A percentile compares a stretch with the other conserved stretches of the same genome.
Evolutionary conservation across 192 early-diverging fungal species (phyloP).

Genomic region (Backusella luteola): DNA sequence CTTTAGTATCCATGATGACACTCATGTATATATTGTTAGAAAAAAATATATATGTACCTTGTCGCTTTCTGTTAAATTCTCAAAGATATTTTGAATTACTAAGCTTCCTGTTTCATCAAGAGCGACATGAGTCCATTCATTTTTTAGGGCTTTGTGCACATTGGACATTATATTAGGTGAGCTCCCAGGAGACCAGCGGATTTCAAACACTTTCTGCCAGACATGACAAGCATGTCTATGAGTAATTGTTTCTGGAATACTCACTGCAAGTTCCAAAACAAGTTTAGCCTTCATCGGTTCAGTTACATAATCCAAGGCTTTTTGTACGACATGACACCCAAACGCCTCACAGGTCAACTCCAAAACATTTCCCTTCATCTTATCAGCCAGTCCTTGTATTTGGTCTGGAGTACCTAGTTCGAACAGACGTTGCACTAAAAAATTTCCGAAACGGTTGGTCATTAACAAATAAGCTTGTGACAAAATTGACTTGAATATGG

Average conservation of each 20-base stretch:
- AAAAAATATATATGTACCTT: slow-evolving; percentile 39
- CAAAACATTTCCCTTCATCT: slow-evolving; percentile 63
- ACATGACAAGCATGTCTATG: slow-evolving; percentile 79
- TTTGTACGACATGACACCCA: slow-evolving; percentile 80
- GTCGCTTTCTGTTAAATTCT: slow-evolving; percentile 62
- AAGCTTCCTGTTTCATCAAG: slow-evolving; percentile 77
- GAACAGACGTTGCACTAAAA: slow-evolving; percentile 68
- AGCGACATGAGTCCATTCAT: slow-evolving; percentile 65
- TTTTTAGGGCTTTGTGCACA: slow-evolving; percentile 56
- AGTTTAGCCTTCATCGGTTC: slow-evolving; percentile 56
- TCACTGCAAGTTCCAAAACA: slow-evolving; percentile 60
- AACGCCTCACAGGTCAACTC: slow-evolving; percentile 70
- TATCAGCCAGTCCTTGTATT: slow-evolving; percentile 49
- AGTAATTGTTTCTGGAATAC: slow-evolving; percentile 68
- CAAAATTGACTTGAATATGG: slow-evolving; percentile 62
- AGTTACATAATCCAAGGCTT: slow-evolving; percentile 65
- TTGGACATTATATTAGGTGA: slow-evolving; percentile 53
- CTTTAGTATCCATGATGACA: background rate
- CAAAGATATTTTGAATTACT: slow-evolving; percentile 78
- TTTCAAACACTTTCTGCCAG: slow-evolving; percentile 80
- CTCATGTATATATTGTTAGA: too few relatives aligned
- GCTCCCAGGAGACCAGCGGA: slow-evolving; percentile 51
- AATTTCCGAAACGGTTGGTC: slow-evolving; percentile 79
- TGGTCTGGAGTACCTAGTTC: slow-evolving; percentile 63
- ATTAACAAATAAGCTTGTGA: slow-evolving; percentile 56